A percentile compares a stretch with the other conserved stretches of the same genome.
These are phyloP conservation scores for Globisporangium splendens DNA, from an alignment of 352 stramenopile genomes.

Conservation along the genomic window DNA sequence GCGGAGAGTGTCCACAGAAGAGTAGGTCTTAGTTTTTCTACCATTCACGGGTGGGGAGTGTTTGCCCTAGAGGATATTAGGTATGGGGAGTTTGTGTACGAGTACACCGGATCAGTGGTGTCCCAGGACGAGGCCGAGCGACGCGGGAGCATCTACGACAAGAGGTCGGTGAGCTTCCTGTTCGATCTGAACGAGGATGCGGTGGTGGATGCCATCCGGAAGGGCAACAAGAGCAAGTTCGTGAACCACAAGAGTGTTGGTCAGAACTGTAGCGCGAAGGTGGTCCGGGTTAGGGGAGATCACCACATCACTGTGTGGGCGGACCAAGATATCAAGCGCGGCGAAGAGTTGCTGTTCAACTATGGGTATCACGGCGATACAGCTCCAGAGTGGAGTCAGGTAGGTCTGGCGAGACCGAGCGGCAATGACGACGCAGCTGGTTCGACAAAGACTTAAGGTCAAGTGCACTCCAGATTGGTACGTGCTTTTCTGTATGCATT, in stretches of 20 bases:
- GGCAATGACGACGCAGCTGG: too few species aligned
- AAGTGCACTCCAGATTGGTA: too few species aligned
- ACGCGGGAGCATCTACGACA: conserved; percentile 78
- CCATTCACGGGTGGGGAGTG: conserved; percentile 65
- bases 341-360: conserved; percentile 78
- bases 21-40: conserved; percentile 61
- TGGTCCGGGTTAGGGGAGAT: conserved; percentile 87
- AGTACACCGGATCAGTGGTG: conserved; percentile 71
- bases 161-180: conserved; percentile 75
- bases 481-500: too few species aligned
- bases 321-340: conserved; percentile 77
- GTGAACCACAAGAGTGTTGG: conserved; percentile 71
- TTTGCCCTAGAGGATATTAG: conserved; percentile 60
- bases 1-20: conserved; percentile 53
- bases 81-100: conserved; percentile 68
- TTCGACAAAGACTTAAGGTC: too few species aligned
- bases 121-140: conserved; percentile 75
- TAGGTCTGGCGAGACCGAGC: not conserved
- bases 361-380: conserved; percentile 72
- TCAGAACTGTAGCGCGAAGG: conserved; percentile 80
- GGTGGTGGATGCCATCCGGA: conserved; percentile 88
- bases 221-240: conserved; percentile 95
- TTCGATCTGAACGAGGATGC: conserved; percentile 92
- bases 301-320: conserved; percentile 91
- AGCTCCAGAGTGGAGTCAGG: conserved; percentile 60